Evolutionary conservation across 257 asterid species (phyloP).

Genomic region (Nicotiana benthamiana): DNA sequence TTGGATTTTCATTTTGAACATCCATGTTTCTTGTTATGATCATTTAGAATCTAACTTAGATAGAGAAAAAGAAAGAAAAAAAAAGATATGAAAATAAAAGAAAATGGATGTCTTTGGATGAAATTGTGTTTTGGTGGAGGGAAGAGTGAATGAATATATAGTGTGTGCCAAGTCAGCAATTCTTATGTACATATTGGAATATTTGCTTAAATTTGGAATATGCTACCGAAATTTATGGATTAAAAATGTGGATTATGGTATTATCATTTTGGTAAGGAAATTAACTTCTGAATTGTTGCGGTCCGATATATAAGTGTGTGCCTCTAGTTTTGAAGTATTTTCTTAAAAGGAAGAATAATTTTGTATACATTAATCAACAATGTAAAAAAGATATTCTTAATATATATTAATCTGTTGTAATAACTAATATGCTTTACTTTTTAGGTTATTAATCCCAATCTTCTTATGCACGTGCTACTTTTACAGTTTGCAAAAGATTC

Average conservation of each 20-base stretch:
- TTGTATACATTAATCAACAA: no score
- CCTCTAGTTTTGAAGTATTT: background rate
- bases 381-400: no score
- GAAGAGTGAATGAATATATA: background rate
- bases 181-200: background rate
- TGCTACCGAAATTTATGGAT: background rate
- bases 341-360: background rate
- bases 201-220: constrained; percentile 1
- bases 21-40: constrained; percentile 3
- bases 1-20: background rate
- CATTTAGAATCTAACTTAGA: background rate
- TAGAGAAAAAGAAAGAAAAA: background rate
- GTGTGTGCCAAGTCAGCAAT: constrained; percentile 7
- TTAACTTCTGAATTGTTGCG: no score
- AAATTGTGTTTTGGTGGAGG: background rate
- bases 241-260: no score
- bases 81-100: background rate
- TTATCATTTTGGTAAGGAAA: background rate
- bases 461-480: no score
- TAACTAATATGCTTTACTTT: no score
- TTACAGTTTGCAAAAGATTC: no score
- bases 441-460: background rate
- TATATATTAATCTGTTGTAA: no score
- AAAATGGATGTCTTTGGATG: background rate
- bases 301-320: background rate